Evolutionary conservation across 139 green algal species (phyloP), one percentile per base, ranked within the genome.

Genomic region (Closterium sp.): DNA sequence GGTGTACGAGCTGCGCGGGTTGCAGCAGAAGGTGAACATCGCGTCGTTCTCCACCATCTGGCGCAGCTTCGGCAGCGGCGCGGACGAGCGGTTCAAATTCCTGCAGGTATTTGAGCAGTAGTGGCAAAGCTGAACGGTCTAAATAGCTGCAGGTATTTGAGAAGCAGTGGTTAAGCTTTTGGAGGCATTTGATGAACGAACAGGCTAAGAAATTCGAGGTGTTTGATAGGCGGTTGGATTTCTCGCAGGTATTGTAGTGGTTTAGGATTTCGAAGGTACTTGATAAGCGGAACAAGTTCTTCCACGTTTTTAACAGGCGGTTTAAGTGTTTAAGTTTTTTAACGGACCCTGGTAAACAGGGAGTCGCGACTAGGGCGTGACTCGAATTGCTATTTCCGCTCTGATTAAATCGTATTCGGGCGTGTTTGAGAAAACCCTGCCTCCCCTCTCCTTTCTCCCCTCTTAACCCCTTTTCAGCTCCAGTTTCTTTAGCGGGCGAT

Each of bases 1-100:
- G n/a, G n/a, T n/a, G n/a, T n/a, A n/a, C 12, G 88, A 91, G 88
- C 88, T 91, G 32, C 64, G 38, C 9, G 7, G 28, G 10, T 23
- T 91, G 88, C 19, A 84, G 88, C 88, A 91, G 88, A 91, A 91
- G 88, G 88, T 16, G 12, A 89, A 66, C 76, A 30, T 85, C 28
- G 28, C 76, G 76, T 85, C 76, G 76, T 85, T 32, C 28, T 85
- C 76, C 1, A 88, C 88, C n/a, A 30, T 85, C 4, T 85, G 76
- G 76, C 76, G 76, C 1, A 85, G 28, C 30, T 43, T 88, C 32
- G 85, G 85, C 30, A 35, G 12, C 85, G 8, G 85, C 2, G 66
- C 32, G 23, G 30, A 91, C 23, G 87, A 91, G n/a, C n/a, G 35
- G 64, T 34, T 91, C 66, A 35, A 38, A 7, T 87, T 91, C 33